Conservation (phyloP, 1,284 basidiomycete species). For the Earliella scabrosa region DNA sequence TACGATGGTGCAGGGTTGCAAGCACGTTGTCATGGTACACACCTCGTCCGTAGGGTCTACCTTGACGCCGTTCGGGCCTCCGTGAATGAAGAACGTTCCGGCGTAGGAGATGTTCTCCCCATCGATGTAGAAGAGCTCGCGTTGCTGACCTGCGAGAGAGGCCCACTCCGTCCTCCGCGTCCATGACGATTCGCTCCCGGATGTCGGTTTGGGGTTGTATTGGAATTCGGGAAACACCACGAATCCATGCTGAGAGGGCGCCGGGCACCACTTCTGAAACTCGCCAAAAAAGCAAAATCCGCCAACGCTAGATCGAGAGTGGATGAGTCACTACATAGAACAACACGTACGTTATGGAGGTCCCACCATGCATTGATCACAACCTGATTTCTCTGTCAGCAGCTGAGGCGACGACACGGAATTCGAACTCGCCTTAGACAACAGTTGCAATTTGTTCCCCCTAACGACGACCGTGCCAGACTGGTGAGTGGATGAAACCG, state of each 20-base stretch:
- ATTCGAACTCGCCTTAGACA: conserved; percentile 10
- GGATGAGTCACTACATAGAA: too few species aligned
- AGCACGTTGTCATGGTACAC: not conserved
- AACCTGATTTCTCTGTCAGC: conserved; percentile 3
- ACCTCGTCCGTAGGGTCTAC: not conserved
- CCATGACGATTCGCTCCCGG: not conserved
- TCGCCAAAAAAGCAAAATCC: conserved; percentile 14
- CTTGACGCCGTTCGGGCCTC: conserved; percentile 1
- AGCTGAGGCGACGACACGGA: too few species aligned
- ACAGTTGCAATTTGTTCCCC: conserved; percentile 6
- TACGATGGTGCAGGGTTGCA: too few species aligned
- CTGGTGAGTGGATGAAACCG: not conserved
- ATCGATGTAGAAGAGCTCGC: conserved; percentile 17
- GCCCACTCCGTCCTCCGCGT: conserved; percentile 3
- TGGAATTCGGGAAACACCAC: conserved; percentile 11
- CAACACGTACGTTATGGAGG: too few species aligned
- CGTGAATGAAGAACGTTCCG: conserved; percentile 20
- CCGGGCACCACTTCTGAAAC: conserved; percentile 4
- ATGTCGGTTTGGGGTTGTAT: conserved; percentile 1
- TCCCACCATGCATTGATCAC: conserved; percentile 14
- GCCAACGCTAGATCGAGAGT: conserved; percentile 6
- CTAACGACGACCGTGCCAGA: conserved; percentile 11
- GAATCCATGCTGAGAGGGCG: conserved; percentile 15
- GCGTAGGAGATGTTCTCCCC: conserved; percentile 11
- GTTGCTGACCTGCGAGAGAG: conserved; percentile 11